Conservation (phyloP, 2,329 filamentous ascomycete genomes). For the Lojkania enalia region DNA sequence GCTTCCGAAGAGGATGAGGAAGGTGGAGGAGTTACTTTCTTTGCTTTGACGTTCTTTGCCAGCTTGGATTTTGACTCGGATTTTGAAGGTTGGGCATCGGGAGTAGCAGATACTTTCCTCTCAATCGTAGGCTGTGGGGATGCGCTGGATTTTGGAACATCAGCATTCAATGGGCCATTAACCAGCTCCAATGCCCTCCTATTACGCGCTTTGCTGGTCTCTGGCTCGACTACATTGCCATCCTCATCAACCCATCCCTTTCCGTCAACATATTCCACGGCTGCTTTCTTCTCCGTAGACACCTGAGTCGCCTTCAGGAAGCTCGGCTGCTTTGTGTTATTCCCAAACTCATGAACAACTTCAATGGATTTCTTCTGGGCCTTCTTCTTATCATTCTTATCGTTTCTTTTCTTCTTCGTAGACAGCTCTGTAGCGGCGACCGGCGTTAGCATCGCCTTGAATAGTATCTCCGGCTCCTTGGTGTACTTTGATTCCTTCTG, state of each 20-base stretch:
- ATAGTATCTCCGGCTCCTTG: conserved; percentile 77
- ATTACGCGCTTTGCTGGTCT: conserved; percentile 42
- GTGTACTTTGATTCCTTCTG: conserved; percentile 76
- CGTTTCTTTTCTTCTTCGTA: conserved; percentile 48
- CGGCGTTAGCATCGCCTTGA: conserved; percentile 75
- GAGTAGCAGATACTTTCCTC: conserved; percentile 18
- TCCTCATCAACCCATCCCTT: conserved; percentile 85
- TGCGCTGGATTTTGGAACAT: not conserved
- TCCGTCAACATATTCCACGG: conserved; percentile 73
- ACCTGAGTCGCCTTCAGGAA: conserved; percentile 69
- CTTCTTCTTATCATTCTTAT: conserved; percentile 53
- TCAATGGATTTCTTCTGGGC: conserved; percentile 55
- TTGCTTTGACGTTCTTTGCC: conserved; percentile 24
- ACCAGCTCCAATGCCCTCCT: conserved; percentile 39
- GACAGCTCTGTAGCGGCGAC: conserved; percentile 41
- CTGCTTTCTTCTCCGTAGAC: conserved; percentile 50
- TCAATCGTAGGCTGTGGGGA: conserved; percentile 17
- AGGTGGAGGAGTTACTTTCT: conserved; percentile 27
- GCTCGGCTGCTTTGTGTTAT: conserved; percentile 77
- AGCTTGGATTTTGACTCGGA: conserved; percentile 16
- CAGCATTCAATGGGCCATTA: conserved; percentile 14
- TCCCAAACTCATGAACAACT: conserved; percentile 86
- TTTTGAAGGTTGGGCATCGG: conserved; percentile 13
- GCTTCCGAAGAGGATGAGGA: conserved; percentile 29
- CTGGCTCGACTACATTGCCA: conserved; percentile 72